These are phyloP conservation scores for Thielaviopsis populi DNA, from an alignment of 2,329 filamentous ascomycete species.

Conservation along the genomic window DNA sequence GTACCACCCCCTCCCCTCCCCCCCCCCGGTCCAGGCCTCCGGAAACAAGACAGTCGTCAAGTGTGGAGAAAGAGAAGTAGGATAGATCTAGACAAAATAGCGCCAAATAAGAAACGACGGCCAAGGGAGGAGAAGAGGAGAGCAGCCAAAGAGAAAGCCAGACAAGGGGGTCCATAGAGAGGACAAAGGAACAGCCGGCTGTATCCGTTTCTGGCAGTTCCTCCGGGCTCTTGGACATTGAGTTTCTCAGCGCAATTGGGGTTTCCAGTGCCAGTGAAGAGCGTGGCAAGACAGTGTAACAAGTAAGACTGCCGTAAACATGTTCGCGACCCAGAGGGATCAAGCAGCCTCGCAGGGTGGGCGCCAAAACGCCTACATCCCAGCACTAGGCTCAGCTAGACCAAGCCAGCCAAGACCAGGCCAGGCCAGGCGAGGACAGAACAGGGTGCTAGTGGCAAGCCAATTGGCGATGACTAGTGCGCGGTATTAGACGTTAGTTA, in stretches of 20 bases:
- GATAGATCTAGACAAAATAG: background rate
- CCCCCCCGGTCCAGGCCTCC: background rate
- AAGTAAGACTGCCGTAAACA: background rate
- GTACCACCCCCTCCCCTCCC: background rate
- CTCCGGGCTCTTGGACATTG: background rate
- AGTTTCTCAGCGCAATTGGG: background rate
- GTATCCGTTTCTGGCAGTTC: background rate
- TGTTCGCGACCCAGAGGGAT: background rate
- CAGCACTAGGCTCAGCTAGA: too few species aligned
- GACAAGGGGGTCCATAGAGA: background rate
- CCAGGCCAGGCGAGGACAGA: too few species aligned
- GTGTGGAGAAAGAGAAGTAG: background rate
- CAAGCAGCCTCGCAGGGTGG: background rate
- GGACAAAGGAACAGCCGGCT: background rate
- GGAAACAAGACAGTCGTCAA: conserved; percentile 1
- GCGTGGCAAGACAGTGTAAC: background rate
- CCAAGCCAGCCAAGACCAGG: background rate
- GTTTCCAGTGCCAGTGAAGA: background rate
- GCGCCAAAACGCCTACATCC: background rate
- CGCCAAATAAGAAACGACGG: background rate
- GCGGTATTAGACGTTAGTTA: background rate
- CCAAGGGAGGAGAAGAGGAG: background rate
- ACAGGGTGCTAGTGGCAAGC: background rate
- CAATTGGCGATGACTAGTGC: background rate
- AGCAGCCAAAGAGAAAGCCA: background rate